Percentiles rank a stretch among this genome's conserved stretches.
phyloP scores from a whole-genome alignment of 2,329 filamentous ascomycete genomes.

The Colletotrichum sp. region DNA sequence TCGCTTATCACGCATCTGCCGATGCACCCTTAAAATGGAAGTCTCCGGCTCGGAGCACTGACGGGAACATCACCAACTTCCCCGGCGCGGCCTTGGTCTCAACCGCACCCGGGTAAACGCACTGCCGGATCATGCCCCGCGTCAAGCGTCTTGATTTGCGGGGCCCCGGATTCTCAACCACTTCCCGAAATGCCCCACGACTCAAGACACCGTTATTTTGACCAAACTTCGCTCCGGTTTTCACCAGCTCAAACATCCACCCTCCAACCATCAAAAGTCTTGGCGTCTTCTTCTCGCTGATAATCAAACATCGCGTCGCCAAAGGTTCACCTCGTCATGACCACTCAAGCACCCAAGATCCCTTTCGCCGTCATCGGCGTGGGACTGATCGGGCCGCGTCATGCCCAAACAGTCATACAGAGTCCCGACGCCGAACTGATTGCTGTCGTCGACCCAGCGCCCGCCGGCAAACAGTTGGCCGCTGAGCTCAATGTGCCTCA shows the following conservation, averaged over 20 bases:
- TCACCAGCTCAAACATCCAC: not conserved
- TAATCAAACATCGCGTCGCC: not conserved
- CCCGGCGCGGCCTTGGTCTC: not conserved
- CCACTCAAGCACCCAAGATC: not conserved
- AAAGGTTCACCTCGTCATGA: not conserved
- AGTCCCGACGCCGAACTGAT: constrained; percentile 26
- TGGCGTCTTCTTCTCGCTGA: not conserved
- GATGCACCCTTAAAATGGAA: not conserved
- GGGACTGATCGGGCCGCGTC: constrained; percentile 34
- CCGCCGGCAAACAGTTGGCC: constrained; percentile 24
- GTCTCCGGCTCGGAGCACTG: not conserved
- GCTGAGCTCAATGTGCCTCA: constrained; percentile 25
- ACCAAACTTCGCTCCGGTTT: not conserved
- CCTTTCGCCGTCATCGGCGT: constrained; percentile 34
- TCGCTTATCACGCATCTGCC: not conserved
- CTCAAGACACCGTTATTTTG: not conserved
- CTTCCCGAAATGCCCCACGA: not conserved
- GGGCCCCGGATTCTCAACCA: not conserved
- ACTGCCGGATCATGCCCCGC: not conserved
- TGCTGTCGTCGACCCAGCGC: constrained; percentile 34
- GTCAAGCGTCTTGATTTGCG: not conserved
- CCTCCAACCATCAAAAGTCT: not conserved
- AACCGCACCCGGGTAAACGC: not conserved
- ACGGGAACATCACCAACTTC: not conserved
- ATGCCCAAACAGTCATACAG: constrained; percentile 30